phyloP scores from a whole-genome alignment of 148 eudicot species.

The Cornus florida region DNA sequence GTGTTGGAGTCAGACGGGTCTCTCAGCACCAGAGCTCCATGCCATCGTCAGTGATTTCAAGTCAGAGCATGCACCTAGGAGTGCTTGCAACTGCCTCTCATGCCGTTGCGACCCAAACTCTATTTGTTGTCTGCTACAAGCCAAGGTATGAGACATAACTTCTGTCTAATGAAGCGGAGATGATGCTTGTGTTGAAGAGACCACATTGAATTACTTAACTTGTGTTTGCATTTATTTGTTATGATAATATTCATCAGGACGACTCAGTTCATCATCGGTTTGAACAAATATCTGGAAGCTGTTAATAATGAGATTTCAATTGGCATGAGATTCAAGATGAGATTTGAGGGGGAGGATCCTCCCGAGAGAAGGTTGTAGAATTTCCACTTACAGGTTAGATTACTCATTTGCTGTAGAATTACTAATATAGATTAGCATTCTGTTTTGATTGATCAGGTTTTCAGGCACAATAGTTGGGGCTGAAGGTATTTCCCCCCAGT shows the following conservation, averaged over 20 bases:
- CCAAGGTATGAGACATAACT: constrained; percentile 55
- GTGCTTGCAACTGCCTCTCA: constrained; percentile 98
- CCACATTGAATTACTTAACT: not conserved
- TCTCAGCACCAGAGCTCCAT: constrained; percentile 74
- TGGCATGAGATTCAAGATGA: constrained; percentile 94
- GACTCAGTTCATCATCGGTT: constrained; percentile 88
- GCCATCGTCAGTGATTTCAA: constrained; percentile 92
- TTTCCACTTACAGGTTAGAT: not conserved
- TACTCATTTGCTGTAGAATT: too few relatives aligned
- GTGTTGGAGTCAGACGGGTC: constrained; percentile 84
- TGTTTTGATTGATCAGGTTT: constrained; percentile 50
- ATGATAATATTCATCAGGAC: constrained; percentile 48
- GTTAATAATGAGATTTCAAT: constrained; percentile 50
- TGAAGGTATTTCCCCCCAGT: constrained; percentile 68
- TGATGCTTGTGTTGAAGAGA: not conserved
- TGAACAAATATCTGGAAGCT: constrained; percentile 88
- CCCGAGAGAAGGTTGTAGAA: constrained; percentile 79
- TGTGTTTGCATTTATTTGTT: not conserved
- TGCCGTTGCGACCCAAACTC: constrained; percentile 61
- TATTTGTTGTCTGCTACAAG: constrained; percentile 87
- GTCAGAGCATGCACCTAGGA: constrained; percentile 97
- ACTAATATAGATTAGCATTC: not conserved
- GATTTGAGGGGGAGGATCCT: constrained; percentile 93
- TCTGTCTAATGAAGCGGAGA: not conserved
- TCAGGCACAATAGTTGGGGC: constrained; percentile 86